Conservation (phyloP, 306 rosid genomes). For the Mimosa bimucronata region DNA sequence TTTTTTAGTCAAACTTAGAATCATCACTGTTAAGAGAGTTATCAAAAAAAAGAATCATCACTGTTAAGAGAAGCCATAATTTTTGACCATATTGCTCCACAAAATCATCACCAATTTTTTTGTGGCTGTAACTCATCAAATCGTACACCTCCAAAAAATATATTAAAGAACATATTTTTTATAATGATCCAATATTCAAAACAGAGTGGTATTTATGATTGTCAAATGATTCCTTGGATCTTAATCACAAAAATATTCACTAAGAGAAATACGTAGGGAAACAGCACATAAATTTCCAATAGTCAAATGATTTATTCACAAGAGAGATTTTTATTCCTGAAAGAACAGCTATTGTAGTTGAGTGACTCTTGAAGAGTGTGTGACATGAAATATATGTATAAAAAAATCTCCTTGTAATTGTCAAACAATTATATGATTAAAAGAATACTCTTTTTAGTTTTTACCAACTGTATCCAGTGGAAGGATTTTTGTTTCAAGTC, state of each 20-base stretch:
- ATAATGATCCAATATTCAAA: not conserved
- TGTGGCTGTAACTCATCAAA: not conserved
- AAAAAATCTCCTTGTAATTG: not conserved
- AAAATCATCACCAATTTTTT: not conserved
- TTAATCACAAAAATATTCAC: not conserved
- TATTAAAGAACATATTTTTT: too few species aligned
- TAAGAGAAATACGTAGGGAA: not conserved
- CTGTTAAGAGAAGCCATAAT: constrained; percentile 21
- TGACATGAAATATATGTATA: too few species aligned
- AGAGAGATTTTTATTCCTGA: too few species aligned
- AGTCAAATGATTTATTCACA: not conserved
- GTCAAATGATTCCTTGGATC: not conserved
- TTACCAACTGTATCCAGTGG: too few species aligned
- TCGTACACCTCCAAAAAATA: too few species aligned
- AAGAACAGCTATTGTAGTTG: not conserved
- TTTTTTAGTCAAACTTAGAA: constrained; percentile 43
- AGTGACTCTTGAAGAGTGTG: not conserved
- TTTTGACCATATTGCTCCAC: not conserved
- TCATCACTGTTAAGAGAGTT: constrained; percentile 19
- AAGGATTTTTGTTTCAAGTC: too few species aligned
- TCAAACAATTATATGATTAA: not conserved
- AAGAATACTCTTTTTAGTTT: too few species aligned
- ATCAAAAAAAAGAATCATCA: constrained; percentile 44
- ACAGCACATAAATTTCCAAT: not conserved
- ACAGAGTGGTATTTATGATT: not conserved